A percentile compares a stretch with the other conserved stretches of the same genome.
These are phyloP conservation scores for Elsinoe australis DNA, from an alignment of 2,329 filamentous ascomycete genomes.

Conservation along the genomic window DNA sequence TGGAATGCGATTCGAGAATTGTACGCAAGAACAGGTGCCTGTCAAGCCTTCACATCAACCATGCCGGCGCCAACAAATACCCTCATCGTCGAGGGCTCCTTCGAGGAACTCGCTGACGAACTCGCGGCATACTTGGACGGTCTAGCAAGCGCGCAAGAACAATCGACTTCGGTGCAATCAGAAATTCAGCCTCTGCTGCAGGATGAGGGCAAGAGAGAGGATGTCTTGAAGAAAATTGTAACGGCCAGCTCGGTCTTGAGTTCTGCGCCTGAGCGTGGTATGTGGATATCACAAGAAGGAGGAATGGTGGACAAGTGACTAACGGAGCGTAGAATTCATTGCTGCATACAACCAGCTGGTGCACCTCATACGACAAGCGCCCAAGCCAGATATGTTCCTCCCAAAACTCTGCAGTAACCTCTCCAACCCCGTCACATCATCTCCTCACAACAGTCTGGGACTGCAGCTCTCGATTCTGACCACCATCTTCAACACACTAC, in stretches of 20 bases:
- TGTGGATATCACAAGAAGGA: not conserved
- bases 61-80: constrained; percentile 20
- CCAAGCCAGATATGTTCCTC: constrained; percentile 77
- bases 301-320: not conserved
- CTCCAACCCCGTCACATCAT: constrained; percentile 74
- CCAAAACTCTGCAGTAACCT: constrained; percentile 85
- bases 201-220: constrained; percentile 47
- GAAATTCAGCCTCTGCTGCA: constrained; percentile 64
- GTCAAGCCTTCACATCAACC: not conserved
- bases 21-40: not conserved
- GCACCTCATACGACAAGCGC: constrained; percentile 80
- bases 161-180: constrained; percentile 48
- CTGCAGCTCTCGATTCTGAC: constrained; percentile 85
- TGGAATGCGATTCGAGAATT: not conserved
- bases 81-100: constrained; percentile 73
- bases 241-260: constrained; percentile 70
- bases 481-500: constrained; percentile 92
- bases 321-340: constrained; percentile 61
- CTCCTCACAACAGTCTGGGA: constrained; percentile 73
- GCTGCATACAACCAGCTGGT: constrained; percentile 95
- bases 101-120: constrained; percentile 87
- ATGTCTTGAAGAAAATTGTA: constrained; percentile 79
- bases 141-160: constrained; percentile 57
- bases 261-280: constrained; percentile 78
- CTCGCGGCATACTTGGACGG: constrained; percentile 89